Base-by-base conservation (phyloP, 2,329 filamentous ascomycete genomes). In the Parastagonospora avenae region DNA sequence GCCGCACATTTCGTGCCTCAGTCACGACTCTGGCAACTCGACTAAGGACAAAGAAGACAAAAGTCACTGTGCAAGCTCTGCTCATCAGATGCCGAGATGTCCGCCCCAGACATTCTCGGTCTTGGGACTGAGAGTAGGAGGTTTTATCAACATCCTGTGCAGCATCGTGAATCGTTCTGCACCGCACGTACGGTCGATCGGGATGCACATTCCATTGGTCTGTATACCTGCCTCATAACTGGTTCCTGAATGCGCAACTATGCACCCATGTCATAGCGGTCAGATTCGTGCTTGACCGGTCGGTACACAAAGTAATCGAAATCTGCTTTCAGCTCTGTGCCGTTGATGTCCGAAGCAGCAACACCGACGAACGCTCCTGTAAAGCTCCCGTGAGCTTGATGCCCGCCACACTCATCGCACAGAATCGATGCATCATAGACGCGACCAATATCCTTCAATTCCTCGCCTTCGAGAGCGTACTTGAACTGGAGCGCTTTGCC, bases 381-480 rank as follows among this genome's bases (percentile, higher is more conserved):
- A 55, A 87, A 87, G 65, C 84, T 87, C 1, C 84, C 84, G 55
- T 86, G 82, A 2, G 74, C 78, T 53, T 81, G 78, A 54, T 86
- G 83, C 0, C 84, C 84, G 8, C 84, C 84, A 50, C 84, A 87
- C 71, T 87, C 85, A 59, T 87, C 85, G 9, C 79, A 83, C 7
- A 87, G 52, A 11, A 86, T 80, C 6, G 81, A 82, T 0, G 84
- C 84, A 58, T 87, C 82, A 38, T 80, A 80, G 1, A 83, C 79
- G 0, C 80, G 81, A 0, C 84, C 84, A 42, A 86, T 74, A 53
- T 77, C 70, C 61, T 76, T 74, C 52, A 83, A 30, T 1, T 66
- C 55, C 24, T 72, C 73, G 0, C 74, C 78, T 19, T 78, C 78
- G 0, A 85, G 63, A 0, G 80, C 79, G 46, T 85, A 86, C 42